Evolutionary conservation across 768 basidiomycete genomes (phyloP), one percentile per base, ranked within the genome.

Genomic region (Arthromyces matolae): DNA sequence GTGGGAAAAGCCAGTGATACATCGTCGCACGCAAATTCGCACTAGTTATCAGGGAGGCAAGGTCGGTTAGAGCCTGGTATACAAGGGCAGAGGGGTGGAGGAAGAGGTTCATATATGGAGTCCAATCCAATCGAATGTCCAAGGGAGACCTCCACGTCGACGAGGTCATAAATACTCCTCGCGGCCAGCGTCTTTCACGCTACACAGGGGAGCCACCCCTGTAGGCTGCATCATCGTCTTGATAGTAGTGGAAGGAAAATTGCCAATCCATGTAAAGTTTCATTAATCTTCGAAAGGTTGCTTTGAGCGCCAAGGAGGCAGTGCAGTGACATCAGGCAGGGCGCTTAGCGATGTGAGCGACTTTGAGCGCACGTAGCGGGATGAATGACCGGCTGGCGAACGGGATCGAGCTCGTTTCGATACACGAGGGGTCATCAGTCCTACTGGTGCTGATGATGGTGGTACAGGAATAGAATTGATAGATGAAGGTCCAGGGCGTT

Each of bases 371-470:
- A 44, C 35, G 47, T 29, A 51, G 23, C 50, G 54, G 23, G 47
- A 49, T 29, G 28, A 20, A 19, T 55, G 47, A 32, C 47, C 47
- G n/a, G 47, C 44, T 8, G 48, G 43, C 19, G 54, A 52, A n/a
- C 35, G 48, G 20, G 58, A 57, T 28, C 58, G 52, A 29, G 55
- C 55, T 50, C 58, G 55, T 53, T 59, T 59, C 50, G 46, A 54
- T 39, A 48, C 34, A 27, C 55, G 47, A 27, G 51, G 47, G 14
- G 48, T 52, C 29, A 53, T 42, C 20, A 34, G 31, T 40, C 14
- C 22, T 16, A 33, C 25, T 36, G 53, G 47, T 27, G 51, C 22
- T 34, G 49, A 54, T 42, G 44, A 47, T 24, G 51, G 27, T 32
- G 48, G 42, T 55, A 49, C 37, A 52, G 46, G 33, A 23, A 49